A percentile compares a stretch with the other conserved stretches of the same genome.
Conservation (phyloP, 2,329 filamentous ascomycete species). For the Xylariales sp. region DNA sequence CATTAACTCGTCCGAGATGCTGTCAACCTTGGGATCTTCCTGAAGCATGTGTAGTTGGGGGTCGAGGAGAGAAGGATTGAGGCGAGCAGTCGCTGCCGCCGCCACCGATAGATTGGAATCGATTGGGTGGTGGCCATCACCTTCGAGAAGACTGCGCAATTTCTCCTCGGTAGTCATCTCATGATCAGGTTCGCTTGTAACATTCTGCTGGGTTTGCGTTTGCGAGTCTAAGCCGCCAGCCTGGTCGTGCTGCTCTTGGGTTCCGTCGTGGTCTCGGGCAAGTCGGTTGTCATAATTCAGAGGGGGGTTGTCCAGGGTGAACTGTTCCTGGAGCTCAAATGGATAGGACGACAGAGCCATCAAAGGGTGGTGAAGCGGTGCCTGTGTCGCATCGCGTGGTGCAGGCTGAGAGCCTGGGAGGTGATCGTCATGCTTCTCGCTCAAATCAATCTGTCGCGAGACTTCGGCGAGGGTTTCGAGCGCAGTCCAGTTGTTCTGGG, state of each 20-base stretch:
- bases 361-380: slow-evolving; percentile 5
- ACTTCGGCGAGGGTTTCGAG: slow-evolving; percentile 86
- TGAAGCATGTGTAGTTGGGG: slow-evolving; percentile 32
- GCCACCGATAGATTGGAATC: slow-evolving; percentile 50
- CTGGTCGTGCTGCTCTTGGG: slow-evolving; percentile 1
- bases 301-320: slow-evolving; percentile 52
- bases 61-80: slow-evolving; percentile 51
- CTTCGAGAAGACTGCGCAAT: slow-evolving; percentile 39
- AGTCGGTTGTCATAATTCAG: slow-evolving; percentile 37
- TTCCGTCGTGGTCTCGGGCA: slow-evolving; percentile 6
- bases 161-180: slow-evolving; percentile 45
- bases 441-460: slow-evolving; percentile 71
- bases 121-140: slow-evolving; percentile 33
- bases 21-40: background rate
- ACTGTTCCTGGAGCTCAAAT: slow-evolving; percentile 52
- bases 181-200: slow-evolving; percentile 11
- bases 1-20: background rate
- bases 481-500: slow-evolving; percentile 63
- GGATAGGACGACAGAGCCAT: slow-evolving; percentile 6
- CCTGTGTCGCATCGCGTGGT: slow-evolving; percentile 9
- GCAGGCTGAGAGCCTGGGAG: slow-evolving; percentile 40
- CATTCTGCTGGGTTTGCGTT: background rate
- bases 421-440: slow-evolving; percentile 53
- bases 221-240: background rate
- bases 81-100: slow-evolving; percentile 50